Evolutionary conservation across 2,329 filamentous ascomycete species (phyloP), one percentile per base, ranked within the genome.

Genomic region (Cladosporium cucumerinum): DNA sequence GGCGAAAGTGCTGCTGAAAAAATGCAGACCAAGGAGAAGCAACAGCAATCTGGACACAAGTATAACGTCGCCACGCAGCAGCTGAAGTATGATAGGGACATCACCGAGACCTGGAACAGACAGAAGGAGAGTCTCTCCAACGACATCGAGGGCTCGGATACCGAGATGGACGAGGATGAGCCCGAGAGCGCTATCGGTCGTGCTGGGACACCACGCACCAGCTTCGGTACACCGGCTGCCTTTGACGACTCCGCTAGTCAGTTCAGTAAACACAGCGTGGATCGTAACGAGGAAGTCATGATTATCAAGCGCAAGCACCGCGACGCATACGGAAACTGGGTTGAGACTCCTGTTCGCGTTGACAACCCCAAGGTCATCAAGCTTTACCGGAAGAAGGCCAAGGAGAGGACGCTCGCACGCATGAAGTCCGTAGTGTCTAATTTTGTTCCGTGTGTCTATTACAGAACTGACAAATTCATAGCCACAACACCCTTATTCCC

Each of bases 1-100:
- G 93, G 92, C 23, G 92, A 97, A 76, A 93, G 92, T 73, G 91
- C 93, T 67, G 90, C 92, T 72, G 90, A 93, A 67, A 92, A 93
- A 75, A 87, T 95, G 68, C 91, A 93, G 74, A 91, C 91, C 18
- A 94, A 95, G 72, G 81, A 82, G 68, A 78, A 83, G 65, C 87
- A 87, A 69, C 86, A 88, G 64, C 81, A 84, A 69, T 93, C 93
- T 63, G 95, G 95, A 0, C 95, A 99, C 78, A 93, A 92, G 71
- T 99, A 99, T 81, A 99, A 99, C 69, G 95, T 99, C 66, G 95
- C 94, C 74, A 89, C 91, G 70, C 95, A 99, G 76, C 92, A 98
- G 73, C 89, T 87, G 67, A 90, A 92, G 72, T 99, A 99, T 76
- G 92, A 96, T 70, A 89, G 93, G 61, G 92, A 92, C 25, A 97